Conservation (phyloP, 2,329 filamentous ascomycete species). For the Fusarium xylarioides region DNA sequence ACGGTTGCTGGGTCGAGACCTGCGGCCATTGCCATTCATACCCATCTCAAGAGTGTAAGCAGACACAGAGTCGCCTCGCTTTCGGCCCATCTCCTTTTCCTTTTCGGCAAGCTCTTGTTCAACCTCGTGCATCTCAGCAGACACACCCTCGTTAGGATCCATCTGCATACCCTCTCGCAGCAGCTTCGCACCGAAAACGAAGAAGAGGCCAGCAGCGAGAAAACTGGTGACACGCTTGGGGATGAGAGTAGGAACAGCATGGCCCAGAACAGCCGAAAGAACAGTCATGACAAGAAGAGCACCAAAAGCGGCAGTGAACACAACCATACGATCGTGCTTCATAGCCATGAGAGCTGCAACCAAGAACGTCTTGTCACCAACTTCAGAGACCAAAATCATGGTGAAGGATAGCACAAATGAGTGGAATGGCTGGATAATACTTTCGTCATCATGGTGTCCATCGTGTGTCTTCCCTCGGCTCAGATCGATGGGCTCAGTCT, state of each 20-base stretch:
- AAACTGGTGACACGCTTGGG: conserved; percentile 92
- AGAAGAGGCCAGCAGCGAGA: conserved; percentile 83
- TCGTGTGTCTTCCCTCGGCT: conserved; percentile 44
- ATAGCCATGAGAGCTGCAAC: conserved; percentile 98
- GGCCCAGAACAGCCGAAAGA: conserved; percentile 89
- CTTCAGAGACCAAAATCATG: conserved; percentile 97
- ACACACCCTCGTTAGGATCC: conserved; percentile 87
- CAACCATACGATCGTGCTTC: conserved; percentile 92
- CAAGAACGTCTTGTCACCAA: conserved; percentile 98
- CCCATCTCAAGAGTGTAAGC: conserved; percentile 85
- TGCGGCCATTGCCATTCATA: conserved; percentile 65
- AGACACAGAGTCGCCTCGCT: conserved; percentile 71
- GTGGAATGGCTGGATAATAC: conserved; percentile 81
- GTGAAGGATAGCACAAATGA: conserved; percentile 92
- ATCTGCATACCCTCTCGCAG: conserved; percentile 88
- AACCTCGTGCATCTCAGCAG: conserved; percentile 98
- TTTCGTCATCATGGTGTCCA: conserved; percentile 63
- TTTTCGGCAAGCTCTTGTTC: conserved; percentile 94
- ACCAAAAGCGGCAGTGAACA: conserved; percentile 94
- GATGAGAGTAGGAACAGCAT: conserved; percentile 88
- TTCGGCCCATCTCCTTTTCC: conserved; percentile 76
- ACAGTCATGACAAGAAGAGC: conserved; percentile 95
- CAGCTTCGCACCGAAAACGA: conserved; percentile 87
- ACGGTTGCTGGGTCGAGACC: conserved; percentile 77
- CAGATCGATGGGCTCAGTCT: conserved; percentile 70